These are phyloP conservation scores for Kwoniella sp. DNA, from an alignment of 768 basidiomycete genomes.

Conservation along the genomic window DNA sequence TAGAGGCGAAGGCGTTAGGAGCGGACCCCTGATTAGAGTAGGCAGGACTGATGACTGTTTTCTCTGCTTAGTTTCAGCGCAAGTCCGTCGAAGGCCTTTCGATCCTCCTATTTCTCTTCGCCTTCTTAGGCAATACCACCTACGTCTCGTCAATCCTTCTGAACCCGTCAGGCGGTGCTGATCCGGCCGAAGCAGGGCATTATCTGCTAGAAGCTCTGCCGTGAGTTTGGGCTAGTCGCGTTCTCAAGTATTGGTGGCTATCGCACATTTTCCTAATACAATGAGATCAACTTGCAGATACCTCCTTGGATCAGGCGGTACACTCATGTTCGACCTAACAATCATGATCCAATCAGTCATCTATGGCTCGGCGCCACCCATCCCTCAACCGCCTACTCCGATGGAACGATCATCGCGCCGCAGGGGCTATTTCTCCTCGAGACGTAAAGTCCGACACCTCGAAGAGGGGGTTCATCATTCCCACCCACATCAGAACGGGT, in stretches of 20 bases:
- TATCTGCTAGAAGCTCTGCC: constrained; percentile 82
- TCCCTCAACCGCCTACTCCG: constrained; percentile 8
- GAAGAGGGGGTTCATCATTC: constrained; percentile 29
- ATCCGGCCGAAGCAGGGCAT: constrained; percentile 64
- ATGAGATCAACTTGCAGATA: too few relatives aligned
- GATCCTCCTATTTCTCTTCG: constrained; percentile 88
- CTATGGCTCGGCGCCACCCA: constrained; percentile 61
- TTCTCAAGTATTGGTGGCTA: not conserved
- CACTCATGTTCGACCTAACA: constrained; percentile 86
- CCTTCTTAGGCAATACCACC: constrained; percentile 89
- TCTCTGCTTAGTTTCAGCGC: constrained; percentile 67
- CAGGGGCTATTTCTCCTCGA: constrained; percentile 7
- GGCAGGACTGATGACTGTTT: not conserved
- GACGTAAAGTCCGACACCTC: constrained; percentile 23
- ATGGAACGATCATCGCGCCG: constrained; percentile 14
- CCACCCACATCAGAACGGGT: constrained; percentile 5
- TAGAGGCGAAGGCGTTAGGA: too few relatives aligned
- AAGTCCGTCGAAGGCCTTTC: constrained; percentile 96
- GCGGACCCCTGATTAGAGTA: not conserved
- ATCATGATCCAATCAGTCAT: constrained; percentile 84
- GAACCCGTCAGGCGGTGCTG: constrained; percentile 61
- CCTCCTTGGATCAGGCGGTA: constrained; percentile 87
- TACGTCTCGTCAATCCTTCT: constrained; percentile 89
- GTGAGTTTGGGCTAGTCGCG: constrained; percentile 61
- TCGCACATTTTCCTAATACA: constrained; percentile 9